A percentile compares a stretch with the other conserved stretches of the same genome.
phyloP scores from a whole-genome alignment of 2,329 filamentous ascomycete genomes.

The Phialemonium atrogriseum region DNA sequence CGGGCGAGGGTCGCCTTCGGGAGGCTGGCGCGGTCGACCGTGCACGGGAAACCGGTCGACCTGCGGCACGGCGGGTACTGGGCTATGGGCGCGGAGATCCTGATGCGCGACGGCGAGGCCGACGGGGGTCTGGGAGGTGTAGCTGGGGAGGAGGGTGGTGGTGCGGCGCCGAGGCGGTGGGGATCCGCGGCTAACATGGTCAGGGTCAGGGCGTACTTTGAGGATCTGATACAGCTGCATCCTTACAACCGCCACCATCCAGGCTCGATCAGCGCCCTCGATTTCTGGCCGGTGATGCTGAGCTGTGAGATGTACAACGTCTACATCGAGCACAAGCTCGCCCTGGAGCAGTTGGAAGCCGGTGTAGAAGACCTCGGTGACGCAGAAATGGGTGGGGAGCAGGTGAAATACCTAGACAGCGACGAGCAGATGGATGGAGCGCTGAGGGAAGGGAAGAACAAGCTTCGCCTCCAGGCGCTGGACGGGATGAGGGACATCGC shows the following conservation, averaged over 20 bases:
- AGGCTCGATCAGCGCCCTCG: constrained; percentile 52
- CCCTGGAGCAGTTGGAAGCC: constrained; percentile 27
- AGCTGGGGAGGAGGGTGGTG: constrained; percentile 7
- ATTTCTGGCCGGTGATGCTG: constrained; percentile 78
- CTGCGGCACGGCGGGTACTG: constrained; percentile 63
- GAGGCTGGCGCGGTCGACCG: constrained; percentile 52
- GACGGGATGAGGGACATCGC: constrained; percentile 54
- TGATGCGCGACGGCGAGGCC: constrained; percentile 53
- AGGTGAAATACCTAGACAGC: no score
- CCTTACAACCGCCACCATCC: constrained; percentile 58
- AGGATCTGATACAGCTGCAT: constrained; percentile 68
- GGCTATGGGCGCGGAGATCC: constrained; percentile 77
- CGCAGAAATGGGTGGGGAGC: constrained; percentile 13
- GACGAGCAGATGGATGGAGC: constrained; percentile 17
- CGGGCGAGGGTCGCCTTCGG: constrained; percentile 70
- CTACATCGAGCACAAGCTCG: constrained; percentile 48
- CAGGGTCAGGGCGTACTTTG: constrained; percentile 56
- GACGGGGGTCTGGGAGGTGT: constrained; percentile 3
- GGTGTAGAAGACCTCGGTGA: constrained; percentile 14
- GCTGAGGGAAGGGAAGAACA: constrained; percentile 25
- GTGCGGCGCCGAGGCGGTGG: constrained; percentile 23
- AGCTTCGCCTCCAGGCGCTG: constrained; percentile 43
- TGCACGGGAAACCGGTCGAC: constrained; percentile 53
- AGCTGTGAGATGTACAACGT: constrained; percentile 73
- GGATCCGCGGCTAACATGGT: constrained; percentile 36